Conservation (phyloP, 169 alveolate genomes). For the Eimeria praecox region DNA sequence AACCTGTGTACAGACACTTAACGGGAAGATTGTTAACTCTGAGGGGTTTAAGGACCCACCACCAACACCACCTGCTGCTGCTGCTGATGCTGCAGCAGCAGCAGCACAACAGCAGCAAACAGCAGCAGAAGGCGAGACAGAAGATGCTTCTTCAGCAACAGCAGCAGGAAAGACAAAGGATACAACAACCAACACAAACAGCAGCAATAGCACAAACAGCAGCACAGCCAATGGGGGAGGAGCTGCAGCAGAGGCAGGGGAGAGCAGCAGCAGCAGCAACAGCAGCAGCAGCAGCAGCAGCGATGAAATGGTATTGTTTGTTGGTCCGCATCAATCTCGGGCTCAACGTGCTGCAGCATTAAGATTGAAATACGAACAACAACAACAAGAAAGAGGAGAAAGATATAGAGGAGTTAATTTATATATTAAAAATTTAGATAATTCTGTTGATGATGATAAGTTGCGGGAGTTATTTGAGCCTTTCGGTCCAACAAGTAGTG, state of each 20-base stretch:
- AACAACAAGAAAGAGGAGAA: conserved; percentile 85
- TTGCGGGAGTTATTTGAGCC: conserved; percentile 93
- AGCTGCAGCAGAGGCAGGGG: neutral
- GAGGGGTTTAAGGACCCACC: conserved; percentile 74
- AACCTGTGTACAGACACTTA: conserved; percentile 93
- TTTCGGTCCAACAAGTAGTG: conserved; percentile 95
- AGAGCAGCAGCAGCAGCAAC: conserved; percentile 15
- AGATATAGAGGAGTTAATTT: conserved; percentile 93
- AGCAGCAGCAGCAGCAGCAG: conserved; percentile 83
- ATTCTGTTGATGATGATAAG: conserved; percentile 92
- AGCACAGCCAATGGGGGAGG: conserved; percentile 33
- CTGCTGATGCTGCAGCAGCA: neutral
- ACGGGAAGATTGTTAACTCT: conserved; percentile 88
- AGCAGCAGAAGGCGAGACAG: conserved; percentile 47
- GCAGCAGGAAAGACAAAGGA: neutral
- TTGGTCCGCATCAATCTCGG: conserved; percentile 94
- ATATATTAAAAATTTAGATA: conserved; percentile 96
- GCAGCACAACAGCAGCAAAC: neutral
- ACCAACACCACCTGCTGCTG: neutral
- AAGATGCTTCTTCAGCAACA: neutral
- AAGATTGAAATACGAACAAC: conserved; percentile 91
- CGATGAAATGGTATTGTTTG: conserved; percentile 88
- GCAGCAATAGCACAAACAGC: conserved; percentile 47
- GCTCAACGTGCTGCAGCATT: conserved; percentile 94
- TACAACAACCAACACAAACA: conserved; percentile 20